Evolutionary conservation across 2,329 filamentous ascomycete genomes (phyloP).

Genomic region (Exophiala calicioides): DNA sequence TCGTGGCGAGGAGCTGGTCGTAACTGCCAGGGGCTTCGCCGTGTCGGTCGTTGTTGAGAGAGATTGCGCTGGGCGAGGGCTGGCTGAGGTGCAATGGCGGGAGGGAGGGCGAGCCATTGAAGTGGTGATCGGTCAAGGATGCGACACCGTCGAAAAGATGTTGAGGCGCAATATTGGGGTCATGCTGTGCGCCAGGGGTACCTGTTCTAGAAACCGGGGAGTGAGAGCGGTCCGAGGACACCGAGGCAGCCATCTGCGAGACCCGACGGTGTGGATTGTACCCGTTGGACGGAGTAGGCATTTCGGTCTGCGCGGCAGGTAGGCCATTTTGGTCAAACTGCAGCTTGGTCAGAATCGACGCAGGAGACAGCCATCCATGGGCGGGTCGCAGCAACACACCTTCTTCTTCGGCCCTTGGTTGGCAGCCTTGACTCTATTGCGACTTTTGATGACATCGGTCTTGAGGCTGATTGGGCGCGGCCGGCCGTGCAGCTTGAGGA

Average conservation of each 20-base stretch:
- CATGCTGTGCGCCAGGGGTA: conserved; percentile 72
- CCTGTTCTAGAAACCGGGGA: conserved; percentile 78
- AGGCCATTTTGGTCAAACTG: conserved; percentile 62
- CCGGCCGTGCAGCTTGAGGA: conserved; percentile 93
- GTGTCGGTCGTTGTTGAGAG: conserved; percentile 62
- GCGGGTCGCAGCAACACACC: conserved; percentile 53
- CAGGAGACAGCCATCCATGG: neutral
- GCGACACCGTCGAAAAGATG: conserved; percentile 74
- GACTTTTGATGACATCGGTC: conserved; percentile 99
- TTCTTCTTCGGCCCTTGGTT: conserved; percentile 79
- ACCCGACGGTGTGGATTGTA: conserved; percentile 62
- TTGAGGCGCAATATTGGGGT: conserved; percentile 68
- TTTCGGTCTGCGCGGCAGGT: conserved; percentile 57
- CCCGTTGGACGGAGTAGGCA: conserved; percentile 58
- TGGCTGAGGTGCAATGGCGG: conserved; percentile 55
- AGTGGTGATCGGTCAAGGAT: conserved; percentile 65
- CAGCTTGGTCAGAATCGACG: conserved; percentile 10
- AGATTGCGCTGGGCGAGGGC: conserved; percentile 60
- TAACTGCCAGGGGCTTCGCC: conserved; percentile 73
- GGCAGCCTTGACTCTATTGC: conserved; percentile 92
- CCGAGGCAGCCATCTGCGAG: conserved; percentile 71
- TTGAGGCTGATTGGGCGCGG: conserved; percentile 94
- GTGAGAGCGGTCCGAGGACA: conserved; percentile 71
- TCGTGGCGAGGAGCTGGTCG: conserved; percentile 72
- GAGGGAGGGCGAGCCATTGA: conserved; percentile 55